phyloP scores from a whole-genome alignment of 2,329 filamentous ascomycete species.

The Paecilomyces dactylethromorphus region DNA sequence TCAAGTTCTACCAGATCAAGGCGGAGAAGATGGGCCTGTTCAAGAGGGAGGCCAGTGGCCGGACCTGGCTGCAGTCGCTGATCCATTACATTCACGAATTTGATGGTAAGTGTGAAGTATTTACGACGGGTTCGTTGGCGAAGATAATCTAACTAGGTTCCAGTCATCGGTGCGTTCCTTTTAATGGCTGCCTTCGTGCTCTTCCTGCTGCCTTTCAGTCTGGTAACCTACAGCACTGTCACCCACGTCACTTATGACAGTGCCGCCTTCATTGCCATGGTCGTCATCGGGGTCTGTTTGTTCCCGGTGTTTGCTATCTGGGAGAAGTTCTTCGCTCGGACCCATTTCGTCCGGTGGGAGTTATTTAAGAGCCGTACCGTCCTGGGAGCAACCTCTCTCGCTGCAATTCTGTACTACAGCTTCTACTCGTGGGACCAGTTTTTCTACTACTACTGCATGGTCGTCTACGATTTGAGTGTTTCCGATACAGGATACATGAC shows the following conservation, averaged over 20 bases:
- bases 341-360: slow-evolving; percentile 51
- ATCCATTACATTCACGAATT: slow-evolving; percentile 55
- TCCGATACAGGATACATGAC: slow-evolving; percentile 41
- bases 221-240: slow-evolving; percentile 36
- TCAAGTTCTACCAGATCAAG: slow-evolving; percentile 52
- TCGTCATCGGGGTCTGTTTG: slow-evolving; percentile 48
- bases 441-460: slow-evolving; percentile 48
- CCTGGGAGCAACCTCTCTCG: slow-evolving; percentile 46
- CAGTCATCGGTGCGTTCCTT: slow-evolving; percentile 53
- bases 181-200: slow-evolving; percentile 56
- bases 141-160: slow-evolving; percentile 42
- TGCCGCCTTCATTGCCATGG: slow-evolving; percentile 44
- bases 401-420: slow-evolving; percentile 42
- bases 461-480: slow-evolving; percentile 42
- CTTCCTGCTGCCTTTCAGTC: slow-evolving; percentile 60
- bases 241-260: slow-evolving; percentile 40
- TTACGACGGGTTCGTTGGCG: background rate
- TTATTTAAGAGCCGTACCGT: slow-evolving; percentile 45
- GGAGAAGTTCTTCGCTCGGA: slow-evolving; percentile 48
- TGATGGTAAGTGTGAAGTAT: slow-evolving; percentile 42
- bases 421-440: slow-evolving; percentile 51
- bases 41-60: slow-evolving; percentile 35
- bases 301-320: slow-evolving; percentile 50
- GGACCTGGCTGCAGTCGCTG: slow-evolving; percentile 43
- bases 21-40: slow-evolving; percentile 51